Conservation (phyloP, 225 moss, liverwort and hornwort genomes). For the Pseudisothecium myosuroides region DNA sequence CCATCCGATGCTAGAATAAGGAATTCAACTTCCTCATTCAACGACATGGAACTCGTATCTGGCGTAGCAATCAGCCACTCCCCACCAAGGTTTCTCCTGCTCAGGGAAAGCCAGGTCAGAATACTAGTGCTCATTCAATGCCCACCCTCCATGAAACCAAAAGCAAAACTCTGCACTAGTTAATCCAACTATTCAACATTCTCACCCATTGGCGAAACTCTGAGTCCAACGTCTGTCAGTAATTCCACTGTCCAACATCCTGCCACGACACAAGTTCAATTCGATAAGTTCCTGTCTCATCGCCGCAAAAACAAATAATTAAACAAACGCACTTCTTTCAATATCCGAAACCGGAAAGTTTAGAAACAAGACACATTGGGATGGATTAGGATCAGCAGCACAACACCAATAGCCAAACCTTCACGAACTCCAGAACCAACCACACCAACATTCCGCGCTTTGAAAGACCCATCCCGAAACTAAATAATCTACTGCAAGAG, state of each 20-base stretch:
- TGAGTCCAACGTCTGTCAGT: constrained; percentile 51
- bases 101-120: neutral
- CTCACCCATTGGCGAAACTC: constrained; percentile 52
- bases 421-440: neutral
- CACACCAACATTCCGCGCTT: neutral
- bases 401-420: neutral
- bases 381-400: neutral
- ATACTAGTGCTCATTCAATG: neutral
- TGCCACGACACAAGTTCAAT: constrained; percentile 2
- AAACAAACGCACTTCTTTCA: neutral
- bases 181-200: neutral
- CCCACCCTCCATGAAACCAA: neutral
- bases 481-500: neutral
- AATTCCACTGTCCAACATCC: constrained; percentile 74
- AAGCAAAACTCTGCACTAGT: neutral
- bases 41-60: constrained; percentile 45
- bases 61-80: constrained; percentile 69
- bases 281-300: neutral
- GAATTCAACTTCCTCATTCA: constrained; percentile 60
- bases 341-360: neutral
- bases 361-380: neutral
- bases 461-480: neutral
- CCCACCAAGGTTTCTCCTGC: constrained; percentile 56
- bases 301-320: neutral
- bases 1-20: constrained; percentile 86